Conservation (phyloP, 129 eudicot species). For the Centella asiatica region DNA sequence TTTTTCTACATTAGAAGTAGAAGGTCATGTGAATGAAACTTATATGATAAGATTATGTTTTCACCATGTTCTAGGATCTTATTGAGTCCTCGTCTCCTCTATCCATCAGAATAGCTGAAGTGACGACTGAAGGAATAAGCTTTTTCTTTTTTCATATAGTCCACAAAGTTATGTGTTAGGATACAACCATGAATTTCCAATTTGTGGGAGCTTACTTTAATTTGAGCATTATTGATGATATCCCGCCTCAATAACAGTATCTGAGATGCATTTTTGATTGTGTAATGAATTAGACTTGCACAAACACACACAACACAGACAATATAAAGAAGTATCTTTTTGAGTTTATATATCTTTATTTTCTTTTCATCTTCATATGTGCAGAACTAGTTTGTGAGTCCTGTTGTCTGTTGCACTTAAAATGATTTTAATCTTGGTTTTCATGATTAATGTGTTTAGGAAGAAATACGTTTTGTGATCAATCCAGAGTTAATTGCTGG, state of each 20-base stretch:
- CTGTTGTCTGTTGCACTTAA: not conserved
- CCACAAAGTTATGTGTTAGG: not conserved
- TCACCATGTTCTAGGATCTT: not conserved
- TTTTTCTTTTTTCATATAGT: not conserved
- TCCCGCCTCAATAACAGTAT: not conserved
- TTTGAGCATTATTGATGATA: not conserved
- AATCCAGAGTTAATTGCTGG: slow-evolving; percentile 87
- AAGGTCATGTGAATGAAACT: not conserved
- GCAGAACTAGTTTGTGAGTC: too few species aligned
- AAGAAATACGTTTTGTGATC: slow-evolving; percentile 96
- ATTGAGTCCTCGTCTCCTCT: not conserved
- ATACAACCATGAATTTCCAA: not conserved
- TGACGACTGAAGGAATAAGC: not conserved
- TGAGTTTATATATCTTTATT: too few species aligned
- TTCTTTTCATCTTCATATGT: slow-evolving; percentile 9
- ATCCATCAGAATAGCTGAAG: not conserved
- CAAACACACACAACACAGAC: too few species aligned
- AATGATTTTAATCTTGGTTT: slow-evolving; percentile 2
- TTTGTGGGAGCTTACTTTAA: not conserved
- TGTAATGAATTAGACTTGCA: too few species aligned
- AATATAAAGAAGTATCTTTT: too few species aligned
- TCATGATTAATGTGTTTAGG: slow-evolving; percentile 30
- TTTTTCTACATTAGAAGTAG: not conserved
- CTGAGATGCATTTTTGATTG: too few species aligned
- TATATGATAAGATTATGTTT: not conserved